A percentile compares a stretch with the other conserved stretches of the same genome.
These are phyloP conservation scores for Sanghuangporus weigelae DNA, from an alignment of 1,284 basidiomycete genomes.

Conservation along the genomic window DNA sequence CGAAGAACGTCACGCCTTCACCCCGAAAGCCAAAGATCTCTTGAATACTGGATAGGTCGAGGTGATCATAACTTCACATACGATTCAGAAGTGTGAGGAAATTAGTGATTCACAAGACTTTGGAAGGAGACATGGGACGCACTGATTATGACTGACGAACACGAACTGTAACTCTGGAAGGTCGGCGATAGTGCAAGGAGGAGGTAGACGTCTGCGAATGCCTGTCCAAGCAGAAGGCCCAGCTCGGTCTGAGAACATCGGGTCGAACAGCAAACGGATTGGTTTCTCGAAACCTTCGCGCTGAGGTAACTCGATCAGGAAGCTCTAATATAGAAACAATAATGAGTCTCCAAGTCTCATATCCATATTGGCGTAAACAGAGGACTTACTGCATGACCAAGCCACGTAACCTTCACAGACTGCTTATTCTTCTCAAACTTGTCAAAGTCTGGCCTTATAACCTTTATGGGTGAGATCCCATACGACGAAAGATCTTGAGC, in stretches of 20 bases:
- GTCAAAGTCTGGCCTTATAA: conserved; percentile 25
- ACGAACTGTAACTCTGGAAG: conserved; percentile 31
- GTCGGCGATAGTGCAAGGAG: conserved; percentile 29
- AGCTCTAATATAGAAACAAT: conserved; percentile 22
- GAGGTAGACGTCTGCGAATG: conserved; percentile 26
- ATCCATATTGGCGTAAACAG: neutral
- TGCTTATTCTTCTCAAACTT: conserved; percentile 7
- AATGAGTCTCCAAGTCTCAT: neutral
- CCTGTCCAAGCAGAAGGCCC: conserved; percentile 27
- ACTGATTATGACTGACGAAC: conserved; percentile 33
- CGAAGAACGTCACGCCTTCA: conserved; percentile 25
- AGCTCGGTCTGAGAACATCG: conserved; percentile 30
- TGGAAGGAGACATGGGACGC: conserved; percentile 4
- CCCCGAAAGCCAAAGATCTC: conserved; percentile 21
- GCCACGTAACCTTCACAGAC: conserved; percentile 28
- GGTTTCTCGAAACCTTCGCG: conserved; percentile 10
- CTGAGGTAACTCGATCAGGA: conserved; percentile 27
- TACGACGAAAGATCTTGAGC: conserved; percentile 10
- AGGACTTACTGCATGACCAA: conserved; percentile 30
- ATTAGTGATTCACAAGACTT: neutral
- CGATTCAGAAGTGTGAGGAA: neutral
- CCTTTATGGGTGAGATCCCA: conserved; percentile 15
- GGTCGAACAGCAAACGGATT: conserved; percentile 30
- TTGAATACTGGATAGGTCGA: conserved; percentile 27
- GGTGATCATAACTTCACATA: conserved; percentile 29